Conservation (phyloP, 2,329 filamentous ascomycete species). For the Xylariaceae sp. region DNA sequence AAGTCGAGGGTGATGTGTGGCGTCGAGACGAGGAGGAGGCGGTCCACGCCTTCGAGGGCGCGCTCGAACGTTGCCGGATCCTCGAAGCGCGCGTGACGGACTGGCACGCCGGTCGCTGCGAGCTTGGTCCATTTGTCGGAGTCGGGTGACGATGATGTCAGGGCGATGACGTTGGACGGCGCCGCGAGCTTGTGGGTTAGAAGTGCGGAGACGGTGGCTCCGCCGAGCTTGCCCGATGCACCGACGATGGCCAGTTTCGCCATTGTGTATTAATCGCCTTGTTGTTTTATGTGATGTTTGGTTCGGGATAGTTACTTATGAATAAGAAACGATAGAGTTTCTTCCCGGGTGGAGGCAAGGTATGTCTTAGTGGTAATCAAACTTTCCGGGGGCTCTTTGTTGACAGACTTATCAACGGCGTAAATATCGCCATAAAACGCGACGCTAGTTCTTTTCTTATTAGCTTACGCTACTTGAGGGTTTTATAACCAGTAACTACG, state of each 20-base stretch:
- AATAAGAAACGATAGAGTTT: no score
- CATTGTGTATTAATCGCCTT: conserved; percentile 4
- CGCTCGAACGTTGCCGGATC: conserved; percentile 38
- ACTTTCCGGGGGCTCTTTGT: no score
- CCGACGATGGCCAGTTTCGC: conserved; percentile 43
- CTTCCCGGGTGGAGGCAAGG: no score
- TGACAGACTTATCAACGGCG: no score
- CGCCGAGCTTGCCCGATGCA: conserved; percentile 47
- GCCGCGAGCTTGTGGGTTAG: conserved; percentile 32
- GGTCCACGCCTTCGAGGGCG: conserved; percentile 45
- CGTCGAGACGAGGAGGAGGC: conserved; percentile 49
- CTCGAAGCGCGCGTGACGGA: conserved; percentile 50
- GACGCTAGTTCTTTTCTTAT: neutral
- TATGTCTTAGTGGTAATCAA: no score
- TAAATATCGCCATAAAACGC: neutral
- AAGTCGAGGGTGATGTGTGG: conserved; percentile 26
- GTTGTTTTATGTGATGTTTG: neutral
- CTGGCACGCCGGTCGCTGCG: conserved; percentile 38
- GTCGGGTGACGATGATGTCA: conserved; percentile 39
- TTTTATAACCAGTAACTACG: neutral
- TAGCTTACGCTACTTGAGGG: neutral
- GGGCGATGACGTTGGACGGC: conserved; percentile 25
- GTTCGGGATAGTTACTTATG: neutral
- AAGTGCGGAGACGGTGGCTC: conserved; percentile 45
- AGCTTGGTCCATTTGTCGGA: conserved; percentile 37